A percentile compares a stretch with the other conserved stretches of the same genome.
Conservation (phyloP, 495 filamentous ascomycete species). For the Aspergillus asperescens region DNA sequence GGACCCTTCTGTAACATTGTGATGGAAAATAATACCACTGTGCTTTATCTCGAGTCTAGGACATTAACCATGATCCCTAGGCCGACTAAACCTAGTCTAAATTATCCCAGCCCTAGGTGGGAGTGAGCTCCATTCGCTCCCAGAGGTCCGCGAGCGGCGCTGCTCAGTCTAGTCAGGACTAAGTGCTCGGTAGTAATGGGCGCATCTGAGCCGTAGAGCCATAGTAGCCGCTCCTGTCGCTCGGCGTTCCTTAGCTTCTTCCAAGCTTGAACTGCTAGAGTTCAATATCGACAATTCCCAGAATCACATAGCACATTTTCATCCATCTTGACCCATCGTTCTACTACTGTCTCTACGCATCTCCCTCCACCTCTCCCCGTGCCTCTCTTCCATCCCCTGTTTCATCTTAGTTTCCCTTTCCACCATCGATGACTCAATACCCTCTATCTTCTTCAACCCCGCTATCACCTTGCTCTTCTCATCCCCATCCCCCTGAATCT, state of each 20-base stretch:
- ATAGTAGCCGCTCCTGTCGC: not conserved
- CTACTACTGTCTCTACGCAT: not conserved
- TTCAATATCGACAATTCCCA: not conserved
- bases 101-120: not conserved
- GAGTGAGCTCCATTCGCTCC: not conserved
- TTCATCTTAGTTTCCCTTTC: not conserved
- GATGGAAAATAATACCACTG: not conserved
- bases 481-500: no score
- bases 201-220: not conserved
- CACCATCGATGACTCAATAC: conserved; percentile 23
- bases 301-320: not conserved
- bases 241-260: not conserved
- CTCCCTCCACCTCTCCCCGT: not conserved
- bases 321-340: not conserved
- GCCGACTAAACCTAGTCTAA: no score
- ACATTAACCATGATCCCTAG: not conserved
- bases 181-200: not conserved
- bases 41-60: not conserved
- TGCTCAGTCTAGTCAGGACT: not conserved
- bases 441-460: conserved; percentile 18
- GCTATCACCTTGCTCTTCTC: conserved; percentile 14
- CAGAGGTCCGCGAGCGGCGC: not conserved
- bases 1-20: not conserved
- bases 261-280: not conserved
- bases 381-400: not conserved